phyloP scores from a whole-genome alignment of 2,329 filamentous ascomycete genomes.

The Fusarium poae region DNA sequence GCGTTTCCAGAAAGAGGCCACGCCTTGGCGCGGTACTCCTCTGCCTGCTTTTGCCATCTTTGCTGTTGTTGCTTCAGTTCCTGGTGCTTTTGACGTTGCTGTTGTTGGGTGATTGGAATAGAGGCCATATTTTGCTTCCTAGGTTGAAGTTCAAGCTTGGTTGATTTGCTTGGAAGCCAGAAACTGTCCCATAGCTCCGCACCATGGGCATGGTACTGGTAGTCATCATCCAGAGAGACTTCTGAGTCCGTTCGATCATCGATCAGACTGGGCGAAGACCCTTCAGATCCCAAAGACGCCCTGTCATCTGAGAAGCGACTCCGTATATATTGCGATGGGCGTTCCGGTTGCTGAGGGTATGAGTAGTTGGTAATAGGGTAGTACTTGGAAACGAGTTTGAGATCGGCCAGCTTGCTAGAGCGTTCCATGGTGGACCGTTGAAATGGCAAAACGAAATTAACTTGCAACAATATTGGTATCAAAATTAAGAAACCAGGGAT shows the following conservation, averaged over 20 bases:
- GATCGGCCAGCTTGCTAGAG: slow-evolving; percentile 54
- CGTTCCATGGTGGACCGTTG: slow-evolving; percentile 53
- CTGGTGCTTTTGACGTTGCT: slow-evolving; percentile 18
- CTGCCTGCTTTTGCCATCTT: slow-evolving; percentile 29
- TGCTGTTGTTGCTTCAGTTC: slow-evolving; percentile 15
- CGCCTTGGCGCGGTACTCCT: slow-evolving; percentile 46
- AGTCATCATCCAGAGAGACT: slow-evolving; percentile 64
- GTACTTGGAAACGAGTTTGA: slow-evolving; percentile 57
- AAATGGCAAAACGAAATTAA: slow-evolving; percentile 41
- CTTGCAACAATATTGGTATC: slow-evolving; percentile 42
- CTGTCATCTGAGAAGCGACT: slow-evolving; percentile 49
- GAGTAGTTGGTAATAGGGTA: slow-evolving; percentile 59
- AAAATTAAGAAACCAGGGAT: slow-evolving; percentile 45
- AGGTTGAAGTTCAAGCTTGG: slow-evolving; percentile 27
- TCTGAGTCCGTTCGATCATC: slow-evolving; percentile 67
- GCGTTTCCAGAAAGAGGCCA: slow-evolving; percentile 49
- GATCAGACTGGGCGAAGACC: slow-evolving; percentile 62
- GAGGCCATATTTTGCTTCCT: slow-evolving; percentile 52
- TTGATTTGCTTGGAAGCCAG: slow-evolving; percentile 53
- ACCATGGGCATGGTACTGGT: slow-evolving; percentile 61
- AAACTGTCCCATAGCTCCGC: slow-evolving; percentile 66
- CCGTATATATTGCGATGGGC: slow-evolving; percentile 41
- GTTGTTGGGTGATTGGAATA: slow-evolving; percentile 50
- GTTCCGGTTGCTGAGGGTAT: slow-evolving; percentile 52
- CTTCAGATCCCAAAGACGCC: slow-evolving; percentile 61